Percentiles rank a stretch among this genome's conserved stretches.
These are phyloP conservation scores for Pythium aquatile DNA, from an alignment of 352 stramenopile genomes.

Conservation along the genomic window DNA sequence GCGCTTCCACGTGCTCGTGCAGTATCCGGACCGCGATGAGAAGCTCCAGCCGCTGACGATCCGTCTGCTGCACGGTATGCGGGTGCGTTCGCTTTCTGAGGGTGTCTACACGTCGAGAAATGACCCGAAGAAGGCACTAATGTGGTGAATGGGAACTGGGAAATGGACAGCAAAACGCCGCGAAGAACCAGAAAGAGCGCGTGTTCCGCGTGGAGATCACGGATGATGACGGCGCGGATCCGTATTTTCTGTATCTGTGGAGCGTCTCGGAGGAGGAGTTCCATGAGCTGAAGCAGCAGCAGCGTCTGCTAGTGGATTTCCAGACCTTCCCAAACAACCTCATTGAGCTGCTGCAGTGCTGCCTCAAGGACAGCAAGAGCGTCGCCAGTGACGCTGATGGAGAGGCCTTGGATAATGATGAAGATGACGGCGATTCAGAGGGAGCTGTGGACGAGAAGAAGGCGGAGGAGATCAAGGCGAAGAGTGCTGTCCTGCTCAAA, in stretches of 20 bases:
- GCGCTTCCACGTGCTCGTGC: conserved; percentile 80
- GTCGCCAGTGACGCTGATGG: conserved; percentile 17
- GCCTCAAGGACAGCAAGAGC: conserved; percentile 69
- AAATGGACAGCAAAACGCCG: conserved; percentile 56
- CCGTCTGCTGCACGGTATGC: conserved; percentile 68
- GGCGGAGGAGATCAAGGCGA: not conserved
- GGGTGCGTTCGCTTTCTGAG: conserved; percentile 34
- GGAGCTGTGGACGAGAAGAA: conserved; percentile 18
- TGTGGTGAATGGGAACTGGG: not conserved
- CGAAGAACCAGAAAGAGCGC: conserved; percentile 82
- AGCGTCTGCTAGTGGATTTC: conserved; percentile 94
- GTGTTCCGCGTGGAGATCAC: conserved; percentile 93
- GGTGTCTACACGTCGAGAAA: conserved; percentile 2
- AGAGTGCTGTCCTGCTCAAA: conserved; percentile 10
- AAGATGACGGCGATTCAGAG: not conserved
- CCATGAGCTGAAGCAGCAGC: conserved; percentile 92
- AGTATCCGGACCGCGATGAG: conserved; percentile 78
- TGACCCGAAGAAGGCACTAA: not conserved
- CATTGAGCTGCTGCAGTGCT: conserved; percentile 91
- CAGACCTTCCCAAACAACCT: conserved; percentile 89
- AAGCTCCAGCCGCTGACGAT: conserved; percentile 74
- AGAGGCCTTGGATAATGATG: not conserved
- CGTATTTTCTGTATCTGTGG: conserved; percentile 92
- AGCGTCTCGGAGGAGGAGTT: conserved; percentile 95
- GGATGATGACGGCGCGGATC: conserved; percentile 88